Percentiles rank a stretch among this genome's conserved stretches.
Evolutionary conservation across 1,139 yeast genomes (phyloP).

Genomic region (Chernovozyma sophiae-reginae): DNA sequence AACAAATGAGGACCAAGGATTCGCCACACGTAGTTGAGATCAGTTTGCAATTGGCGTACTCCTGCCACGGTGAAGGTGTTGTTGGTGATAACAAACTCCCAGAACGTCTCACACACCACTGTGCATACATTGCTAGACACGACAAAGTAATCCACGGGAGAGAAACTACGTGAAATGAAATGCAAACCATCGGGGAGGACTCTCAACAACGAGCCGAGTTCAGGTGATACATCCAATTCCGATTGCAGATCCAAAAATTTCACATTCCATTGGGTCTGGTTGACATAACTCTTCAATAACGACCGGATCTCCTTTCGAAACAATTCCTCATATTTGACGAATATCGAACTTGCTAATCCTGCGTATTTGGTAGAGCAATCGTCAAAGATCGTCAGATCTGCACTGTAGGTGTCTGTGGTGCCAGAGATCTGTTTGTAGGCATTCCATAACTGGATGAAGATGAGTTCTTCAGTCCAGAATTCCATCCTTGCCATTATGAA

Average conservation of each 20-base stretch:
- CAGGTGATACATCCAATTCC: constrained; percentile 23
- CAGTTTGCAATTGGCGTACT: constrained; percentile 50
- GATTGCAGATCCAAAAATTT: constrained; percentile 12
- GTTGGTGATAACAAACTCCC: constrained; percentile 58
- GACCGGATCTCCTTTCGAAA: constrained; percentile 49
- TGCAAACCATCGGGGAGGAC: constrained; percentile 33
- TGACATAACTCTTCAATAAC: constrained; percentile 50
- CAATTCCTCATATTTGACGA: constrained; percentile 37
- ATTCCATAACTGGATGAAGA: constrained; percentile 61
- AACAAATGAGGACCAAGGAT: constrained; percentile 20
- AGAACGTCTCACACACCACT: constrained; percentile 45
- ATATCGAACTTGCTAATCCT: constrained; percentile 33
- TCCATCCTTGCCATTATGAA: constrained; percentile 50
- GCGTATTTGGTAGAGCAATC: constrained; percentile 46
- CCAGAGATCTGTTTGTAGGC: constrained; percentile 31
- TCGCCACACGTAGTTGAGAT: constrained; percentile 45
- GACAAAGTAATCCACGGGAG: constrained; percentile 25
- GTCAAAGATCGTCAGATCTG: constrained; percentile 51
- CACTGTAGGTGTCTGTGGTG: constrained; percentile 11
- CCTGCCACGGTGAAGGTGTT: constrained; percentile 60
- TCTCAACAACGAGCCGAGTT: constrained; percentile 32
- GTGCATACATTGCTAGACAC: constrained; percentile 38
- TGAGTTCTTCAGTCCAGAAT: constrained; percentile 61
- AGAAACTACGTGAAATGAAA: constrained; percentile 26
- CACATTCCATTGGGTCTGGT: constrained; percentile 35